phyloP scores from a whole-genome alignment of 208 protist species.

The Leishmania mexicana region DNA sequence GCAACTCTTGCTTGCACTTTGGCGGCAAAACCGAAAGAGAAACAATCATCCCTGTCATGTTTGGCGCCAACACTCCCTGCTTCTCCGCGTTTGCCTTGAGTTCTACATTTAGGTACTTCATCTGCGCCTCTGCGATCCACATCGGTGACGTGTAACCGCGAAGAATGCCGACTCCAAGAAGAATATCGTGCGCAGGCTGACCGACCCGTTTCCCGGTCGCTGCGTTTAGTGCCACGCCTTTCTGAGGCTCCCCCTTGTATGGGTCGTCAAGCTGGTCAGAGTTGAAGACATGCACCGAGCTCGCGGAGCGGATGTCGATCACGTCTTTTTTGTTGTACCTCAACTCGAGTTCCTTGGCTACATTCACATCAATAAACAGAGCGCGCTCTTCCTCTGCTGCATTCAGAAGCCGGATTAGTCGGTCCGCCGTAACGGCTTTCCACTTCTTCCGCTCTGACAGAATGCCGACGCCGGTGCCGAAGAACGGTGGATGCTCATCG shows the following conservation, averaged over 20 bases:
- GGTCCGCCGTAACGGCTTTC: conserved; percentile 74
- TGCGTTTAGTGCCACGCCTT: conserved; percentile 78
- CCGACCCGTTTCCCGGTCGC: conserved; percentile 86
- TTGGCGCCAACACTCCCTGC: conserved; percentile 63
- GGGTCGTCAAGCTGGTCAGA: conserved; percentile 86
- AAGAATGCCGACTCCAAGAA: conserved; percentile 83
- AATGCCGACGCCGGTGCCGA: conserved; percentile 88
- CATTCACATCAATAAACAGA: conserved; percentile 75
- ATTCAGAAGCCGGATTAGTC: conserved; percentile 76
- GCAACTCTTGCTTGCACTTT: conserved; percentile 37
- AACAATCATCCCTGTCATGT: conserved; percentile 86
- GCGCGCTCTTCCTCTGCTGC: conserved; percentile 70
- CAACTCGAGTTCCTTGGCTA: conserved; percentile 58
- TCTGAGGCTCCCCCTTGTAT: conserved; percentile 86
- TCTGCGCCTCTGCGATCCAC: conserved; percentile 81
- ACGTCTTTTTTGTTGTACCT: conserved; percentile 53
- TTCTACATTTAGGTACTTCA: conserved; percentile 85
- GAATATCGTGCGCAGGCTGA: conserved; percentile 88
- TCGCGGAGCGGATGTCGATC: conserved; percentile 75
- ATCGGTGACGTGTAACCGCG: conserved; percentile 89
- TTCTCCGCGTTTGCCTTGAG: conserved; percentile 33
- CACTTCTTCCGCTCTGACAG: conserved; percentile 85
- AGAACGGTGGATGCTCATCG: conserved; percentile 88
- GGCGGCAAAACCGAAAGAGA: conserved; percentile 65
- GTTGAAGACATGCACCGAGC: conserved; percentile 84